Conservation (phyloP, 441 rosid genomes). For the Hypseocharis bilobata region DNA sequence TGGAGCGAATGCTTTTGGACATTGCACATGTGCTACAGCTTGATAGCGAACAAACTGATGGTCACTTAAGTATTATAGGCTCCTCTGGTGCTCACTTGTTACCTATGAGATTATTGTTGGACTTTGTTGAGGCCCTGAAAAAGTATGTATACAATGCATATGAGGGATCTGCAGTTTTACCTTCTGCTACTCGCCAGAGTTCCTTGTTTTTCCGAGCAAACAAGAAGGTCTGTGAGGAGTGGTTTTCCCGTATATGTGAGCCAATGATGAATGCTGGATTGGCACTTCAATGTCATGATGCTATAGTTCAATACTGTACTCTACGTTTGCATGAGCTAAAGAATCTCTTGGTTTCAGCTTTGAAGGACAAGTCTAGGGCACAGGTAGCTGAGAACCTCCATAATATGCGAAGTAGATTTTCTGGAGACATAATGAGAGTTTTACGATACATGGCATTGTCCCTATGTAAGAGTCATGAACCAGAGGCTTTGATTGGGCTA, state of each 20-base stretch:
- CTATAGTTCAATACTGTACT: slow-evolving; percentile 73
- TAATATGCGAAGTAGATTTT: slow-evolving; percentile 41
- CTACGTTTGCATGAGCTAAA: slow-evolving; percentile 78
- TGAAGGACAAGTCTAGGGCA: slow-evolving; percentile 61
- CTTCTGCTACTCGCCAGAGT: slow-evolving; percentile 65
- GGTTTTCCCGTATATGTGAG: slow-evolving; percentile 98
- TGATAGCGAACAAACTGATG: slow-evolving; percentile 74
- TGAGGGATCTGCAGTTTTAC: slow-evolving; percentile 83
- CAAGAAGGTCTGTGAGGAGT: slow-evolving; percentile 92
- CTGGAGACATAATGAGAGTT: slow-evolving; percentile 62
- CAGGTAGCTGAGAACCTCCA: slow-evolving; percentile 54
- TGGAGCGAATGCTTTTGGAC: slow-evolving; percentile 95
- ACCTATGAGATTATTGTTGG: slow-evolving; percentile 92
- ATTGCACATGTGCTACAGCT: slow-evolving; percentile 76
- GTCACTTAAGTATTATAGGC: slow-evolving; percentile 62
- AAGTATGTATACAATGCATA: slow-evolving; percentile 94
- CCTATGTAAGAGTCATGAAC: slow-evolving; percentile 61
- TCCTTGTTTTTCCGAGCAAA: slow-evolving; percentile 84
- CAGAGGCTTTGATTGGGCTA: slow-evolving; percentile 72
- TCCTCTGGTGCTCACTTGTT: slow-evolving; percentile 88
- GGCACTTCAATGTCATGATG: slow-evolving; percentile 82
- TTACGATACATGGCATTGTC: slow-evolving; percentile 69
- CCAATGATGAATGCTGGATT: slow-evolving; percentile 99
- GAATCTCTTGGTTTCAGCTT: slow-evolving; percentile 40
- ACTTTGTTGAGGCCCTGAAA: slow-evolving; percentile 89